Conservation (phyloP, 1,284 basidiomycete genomes). For the Ceratobasidium sp. region DNA sequence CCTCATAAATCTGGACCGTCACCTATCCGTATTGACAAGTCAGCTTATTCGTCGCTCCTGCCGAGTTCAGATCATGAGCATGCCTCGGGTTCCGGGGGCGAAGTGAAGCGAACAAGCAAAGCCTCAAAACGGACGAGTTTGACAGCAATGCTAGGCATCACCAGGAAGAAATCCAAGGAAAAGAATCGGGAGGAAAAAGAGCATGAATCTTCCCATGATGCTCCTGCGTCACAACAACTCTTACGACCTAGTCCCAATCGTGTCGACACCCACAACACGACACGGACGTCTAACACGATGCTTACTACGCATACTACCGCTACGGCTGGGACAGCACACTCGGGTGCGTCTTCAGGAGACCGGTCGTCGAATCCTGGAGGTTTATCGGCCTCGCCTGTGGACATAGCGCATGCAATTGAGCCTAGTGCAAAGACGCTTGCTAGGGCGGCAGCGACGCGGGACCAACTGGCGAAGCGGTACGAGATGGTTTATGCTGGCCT, state of each 20-base stretch:
- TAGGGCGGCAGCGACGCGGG: slow-evolving; percentile 28
- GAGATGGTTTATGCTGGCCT: slow-evolving; percentile 22
- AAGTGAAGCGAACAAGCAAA: slow-evolving; percentile 11
- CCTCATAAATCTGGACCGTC: slow-evolving; percentile 15
- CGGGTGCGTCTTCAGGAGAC: background rate
- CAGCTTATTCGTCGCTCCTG: slow-evolving; percentile 6
- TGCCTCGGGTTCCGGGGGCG: background rate
- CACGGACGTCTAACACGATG: slow-evolving; percentile 15
- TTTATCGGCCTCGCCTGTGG: background rate
- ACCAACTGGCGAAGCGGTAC: slow-evolving; percentile 34
- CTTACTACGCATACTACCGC: slow-evolving; percentile 28
- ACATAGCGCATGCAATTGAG: slow-evolving; percentile 14
- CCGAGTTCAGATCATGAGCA: slow-evolving; percentile 15
- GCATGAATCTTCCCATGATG: background rate
- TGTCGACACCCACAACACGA: slow-evolving; percentile 20
- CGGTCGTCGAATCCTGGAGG: background rate
- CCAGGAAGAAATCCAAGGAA: slow-evolving; percentile 33
- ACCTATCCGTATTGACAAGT: slow-evolving; percentile 6
- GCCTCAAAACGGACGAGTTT: slow-evolving; percentile 19
- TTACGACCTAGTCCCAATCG: slow-evolving; percentile 5
- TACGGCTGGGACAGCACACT: slow-evolving; percentile 9
- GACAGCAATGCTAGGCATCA: slow-evolving; percentile 35
- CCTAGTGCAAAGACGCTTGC: slow-evolving; percentile 39
- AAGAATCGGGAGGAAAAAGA: background rate
- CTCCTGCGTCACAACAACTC: background rate